Evolutionary conservation across 202 grass and related monocot species (phyloP).

Genomic region (Cymbopogon flexuosus): DNA sequence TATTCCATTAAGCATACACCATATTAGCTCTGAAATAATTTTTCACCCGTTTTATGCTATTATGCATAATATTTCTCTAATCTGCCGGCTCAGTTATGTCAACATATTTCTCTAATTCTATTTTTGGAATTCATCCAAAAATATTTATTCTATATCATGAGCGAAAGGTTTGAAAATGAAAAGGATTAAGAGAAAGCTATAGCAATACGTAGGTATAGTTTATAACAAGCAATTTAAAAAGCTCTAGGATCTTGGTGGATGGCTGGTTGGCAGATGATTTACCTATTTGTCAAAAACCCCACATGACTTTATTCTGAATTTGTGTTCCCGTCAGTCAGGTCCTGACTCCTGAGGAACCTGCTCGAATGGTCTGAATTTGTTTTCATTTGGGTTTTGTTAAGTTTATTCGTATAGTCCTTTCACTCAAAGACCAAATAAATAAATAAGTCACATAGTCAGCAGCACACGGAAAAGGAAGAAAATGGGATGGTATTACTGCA

Average conservation of each 20-base stretch:
- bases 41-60: neutral
- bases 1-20: neutral
- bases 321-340: neutral
- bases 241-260: neutral
- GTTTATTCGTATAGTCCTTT: neutral
- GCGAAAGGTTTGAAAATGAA: neutral
- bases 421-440: neutral
- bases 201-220: neutral
- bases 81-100: no score
- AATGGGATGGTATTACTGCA: neutral
- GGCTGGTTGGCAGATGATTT: neutral
- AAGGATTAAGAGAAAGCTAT: neutral
- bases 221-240: neutral
- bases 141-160: conserved; percentile 3
- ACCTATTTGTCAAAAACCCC: neutral
- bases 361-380: conserved; percentile 12
- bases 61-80: neutral
- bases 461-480: conserved; percentile 1
- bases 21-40: conserved; percentile 1
- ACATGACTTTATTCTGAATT: neutral
- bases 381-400: neutral
- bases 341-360: neutral
- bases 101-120: neutral
- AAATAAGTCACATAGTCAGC: neutral
- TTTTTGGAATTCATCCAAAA: neutral